Base-by-base conservation (phyloP, 2,329 filamentous ascomycete species). In the Colletotrichum sp. region DNA sequence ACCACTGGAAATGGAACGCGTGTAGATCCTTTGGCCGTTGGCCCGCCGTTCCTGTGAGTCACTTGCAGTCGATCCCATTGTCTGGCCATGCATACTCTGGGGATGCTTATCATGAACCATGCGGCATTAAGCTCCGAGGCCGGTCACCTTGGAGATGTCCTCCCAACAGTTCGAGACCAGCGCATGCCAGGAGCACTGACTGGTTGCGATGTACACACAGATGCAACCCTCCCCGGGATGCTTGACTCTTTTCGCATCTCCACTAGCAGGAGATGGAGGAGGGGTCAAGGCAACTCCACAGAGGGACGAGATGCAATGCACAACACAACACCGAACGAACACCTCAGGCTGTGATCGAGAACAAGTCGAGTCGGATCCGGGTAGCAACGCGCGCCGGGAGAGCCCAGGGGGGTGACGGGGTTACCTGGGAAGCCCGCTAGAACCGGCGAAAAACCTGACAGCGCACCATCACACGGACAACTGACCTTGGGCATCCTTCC, bases 301-400 rank as follows among this genome's bases (percentile, higher is more conserved):
- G 70, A 67, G 25, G 32, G 57, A 57, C n/a, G 16, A 59, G 67
- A 69, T 49, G 49, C 44, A 64, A 71, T 64, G 64, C 63, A 36
- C 69, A 72, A 39, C 72, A 72, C 70, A 72, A 52, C 34, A 59
- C 39, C 55, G 55, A 67, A 63, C 55, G 57, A 25, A 61, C 44
- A 29, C 25, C 25, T 63, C 27, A 61, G 25, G 61, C 22, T 44
- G 32, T 39, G 29, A 63, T 66, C 25, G 16, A 29, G 25, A 27
- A 36, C 34, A 34, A 39, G 30, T 22, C n/a, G n/a, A 55, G 30
- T 22, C n/a, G 36, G 68, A n/a, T 64, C 39, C 39, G 25, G 39
- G 34, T 74, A 72, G 73, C 70, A 64, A 76, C 73, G 65, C 57
- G 94, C 27, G 66, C 22, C 62, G 64, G 59, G 44, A 25, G 36